These are phyloP conservation scores for Cucurbita moschata DNA, from an alignment of 306 rosid genomes.

Conservation along the genomic window DNA sequence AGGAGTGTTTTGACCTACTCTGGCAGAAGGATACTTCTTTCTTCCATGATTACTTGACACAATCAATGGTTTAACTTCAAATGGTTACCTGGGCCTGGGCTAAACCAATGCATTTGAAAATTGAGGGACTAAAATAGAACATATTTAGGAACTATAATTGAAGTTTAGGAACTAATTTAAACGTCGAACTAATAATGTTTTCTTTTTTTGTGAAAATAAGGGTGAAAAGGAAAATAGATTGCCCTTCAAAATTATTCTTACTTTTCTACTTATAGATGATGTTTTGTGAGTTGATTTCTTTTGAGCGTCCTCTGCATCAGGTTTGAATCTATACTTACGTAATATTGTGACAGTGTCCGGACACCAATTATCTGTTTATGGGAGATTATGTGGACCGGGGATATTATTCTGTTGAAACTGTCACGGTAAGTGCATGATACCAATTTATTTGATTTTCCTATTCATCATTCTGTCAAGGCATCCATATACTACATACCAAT, in stretches of 20 bases:
- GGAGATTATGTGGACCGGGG: constrained; percentile 99
- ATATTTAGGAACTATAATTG: not conserved
- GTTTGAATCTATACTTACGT: not conserved
- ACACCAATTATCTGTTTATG: constrained; percentile 95
- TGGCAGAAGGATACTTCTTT: not conserved
- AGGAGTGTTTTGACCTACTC: not conserved
- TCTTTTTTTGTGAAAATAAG: too few relatives aligned
- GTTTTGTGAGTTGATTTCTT: not conserved
- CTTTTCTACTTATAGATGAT: too few relatives aligned
- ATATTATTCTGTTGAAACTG: constrained; percentile 97
- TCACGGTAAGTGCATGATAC: constrained; percentile 48
- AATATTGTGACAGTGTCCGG: constrained; percentile 68
- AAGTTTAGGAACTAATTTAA: not conserved
- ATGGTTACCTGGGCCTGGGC: not conserved
- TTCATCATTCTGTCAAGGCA: not conserved
- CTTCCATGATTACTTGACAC: not conserved
- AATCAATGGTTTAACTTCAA: not conserved
- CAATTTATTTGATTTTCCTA: not conserved
- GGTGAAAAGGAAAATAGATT: too few relatives aligned
- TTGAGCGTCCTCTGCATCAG: not conserved
- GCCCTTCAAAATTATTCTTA: too few relatives aligned
- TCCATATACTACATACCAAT: not conserved
- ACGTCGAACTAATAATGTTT: not conserved
- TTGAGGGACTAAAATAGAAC: not conserved
- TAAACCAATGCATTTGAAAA: not conserved